Evolutionary conservation across 768 basidiomycete genomes (phyloP).

Genomic region (Xerocomellus intermedius): DNA sequence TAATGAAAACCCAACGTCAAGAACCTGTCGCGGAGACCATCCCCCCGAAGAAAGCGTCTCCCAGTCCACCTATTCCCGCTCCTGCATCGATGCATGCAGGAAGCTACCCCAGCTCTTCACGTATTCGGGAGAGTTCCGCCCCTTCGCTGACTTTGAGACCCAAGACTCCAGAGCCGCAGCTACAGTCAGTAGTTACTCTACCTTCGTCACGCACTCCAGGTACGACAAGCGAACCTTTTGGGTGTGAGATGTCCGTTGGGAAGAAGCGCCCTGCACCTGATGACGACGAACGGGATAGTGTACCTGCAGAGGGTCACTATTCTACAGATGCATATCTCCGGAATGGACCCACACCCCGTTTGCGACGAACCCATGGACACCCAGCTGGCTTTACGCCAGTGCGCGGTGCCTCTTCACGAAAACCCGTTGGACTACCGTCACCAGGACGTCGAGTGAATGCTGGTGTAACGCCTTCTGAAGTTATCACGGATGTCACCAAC

Average conservation of each 20-base stretch:
- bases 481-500: conserved; percentile 64
- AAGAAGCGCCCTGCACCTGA: conserved; percentile 78
- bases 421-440: conserved; percentile 35
- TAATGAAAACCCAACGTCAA: conserved; percentile 44
- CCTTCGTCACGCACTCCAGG: conserved; percentile 51
- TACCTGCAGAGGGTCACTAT: conserved; percentile 68
- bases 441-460: conserved; percentile 48
- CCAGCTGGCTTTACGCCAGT: conserved; percentile 75
- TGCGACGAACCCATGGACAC: conserved; percentile 54
- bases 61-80: conserved; percentile 13
- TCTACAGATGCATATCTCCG: conserved; percentile 35
- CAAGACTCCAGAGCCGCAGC: conserved; percentile 53
- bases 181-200: conserved; percentile 10
- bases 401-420: conserved; percentile 47
- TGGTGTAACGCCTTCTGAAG: conserved; percentile 34
- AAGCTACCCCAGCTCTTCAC: conserved; percentile 8
- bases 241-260: conserved; percentile 42
- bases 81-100: conserved; percentile 5
- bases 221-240: conserved; percentile 30
- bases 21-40: conserved; percentile 8
- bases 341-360: conserved; percentile 54
- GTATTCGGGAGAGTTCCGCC: conserved; percentile 37
- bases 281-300: conserved; percentile 62
- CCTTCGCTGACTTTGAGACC: conserved; percentile 44
- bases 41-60: conserved; percentile 8